Evolutionary conservation across 2,329 filamentous ascomycete species (phyloP), one percentile per base, ranked within the genome.

Genomic region (Cercospora canescens): DNA sequence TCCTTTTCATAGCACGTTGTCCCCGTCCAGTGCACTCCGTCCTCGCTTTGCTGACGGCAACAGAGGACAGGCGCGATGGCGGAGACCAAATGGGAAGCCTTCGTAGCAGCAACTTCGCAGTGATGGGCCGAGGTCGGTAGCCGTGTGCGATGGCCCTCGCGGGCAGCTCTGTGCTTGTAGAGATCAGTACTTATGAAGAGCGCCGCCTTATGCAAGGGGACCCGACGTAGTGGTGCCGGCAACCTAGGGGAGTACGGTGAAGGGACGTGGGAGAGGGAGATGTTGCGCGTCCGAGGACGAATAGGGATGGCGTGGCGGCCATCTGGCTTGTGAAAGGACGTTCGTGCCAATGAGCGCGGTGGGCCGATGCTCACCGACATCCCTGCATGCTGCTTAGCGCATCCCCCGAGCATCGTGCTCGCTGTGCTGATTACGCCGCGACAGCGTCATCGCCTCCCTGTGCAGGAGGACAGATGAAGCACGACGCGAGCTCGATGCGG

Each of bases 321-420:
- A 7, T 59, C 24, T 59, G 45, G 39, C 57, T 60, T 50, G 39
- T 55, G 60, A 54, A 54, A 34, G 56, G 41, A 48, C 60, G 30
- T 62, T 41, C 21, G 60, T 39, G 30, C 60, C 60, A 41, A 62
- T 62, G 18, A 62, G 60, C 30, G 18, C 21, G n/a, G 18, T 30
- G 6, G 32, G 14, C 34, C 60, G 32, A 41, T 55, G n/a, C 32
- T 56, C 32, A 60, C 56, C 59, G 41, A 37, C 59, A 39, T 35
- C 24, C 32, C 34, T 62, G 45, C 60, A 39, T 28, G 34, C 60
- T 54, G 21, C 18, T 37, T 55, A 55, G 48, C 48, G 60, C 37
- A 55, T 30, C 16, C 18, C 4, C 16, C 32, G 52, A 14, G 30
- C 52, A 56, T 32, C 30, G 37, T 18, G 48, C 56, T n/a, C 52